These are phyloP conservation scores for Setomelanomma holmii DNA, from an alignment of 2,329 filamentous ascomycete genomes.

Conservation along the genomic window DNA sequence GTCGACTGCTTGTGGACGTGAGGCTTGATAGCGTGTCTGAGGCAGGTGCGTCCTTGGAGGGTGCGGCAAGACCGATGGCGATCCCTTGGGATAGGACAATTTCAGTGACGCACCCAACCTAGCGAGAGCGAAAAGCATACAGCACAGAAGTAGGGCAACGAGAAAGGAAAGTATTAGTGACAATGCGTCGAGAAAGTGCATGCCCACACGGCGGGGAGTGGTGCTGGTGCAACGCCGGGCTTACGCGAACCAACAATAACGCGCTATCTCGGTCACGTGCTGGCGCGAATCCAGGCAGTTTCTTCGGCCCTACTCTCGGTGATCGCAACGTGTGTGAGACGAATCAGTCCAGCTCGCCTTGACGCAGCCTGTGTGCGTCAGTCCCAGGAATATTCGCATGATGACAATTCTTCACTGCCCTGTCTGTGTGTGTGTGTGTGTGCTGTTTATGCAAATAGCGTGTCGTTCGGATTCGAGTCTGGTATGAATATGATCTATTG, in stretches of 20 bases:
- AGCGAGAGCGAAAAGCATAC: conserved; percentile 45
- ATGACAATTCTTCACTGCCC: too few species aligned
- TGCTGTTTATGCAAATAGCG: too few species aligned
- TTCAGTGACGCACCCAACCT: conserved; percentile 44
- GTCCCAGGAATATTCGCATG: too few species aligned
- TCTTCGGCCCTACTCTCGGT: neutral
- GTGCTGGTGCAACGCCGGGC: conserved; percentile 11
- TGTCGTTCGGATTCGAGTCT: too few species aligned
- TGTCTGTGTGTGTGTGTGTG: too few species aligned
- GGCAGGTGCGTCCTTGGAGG: conserved; percentile 26
- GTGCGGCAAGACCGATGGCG: conserved; percentile 25
- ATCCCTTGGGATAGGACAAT: conserved; percentile 33
- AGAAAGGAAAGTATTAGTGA: conserved; percentile 34
- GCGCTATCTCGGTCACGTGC: conserved; percentile 21
- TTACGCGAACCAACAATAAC: conserved; percentile 16
- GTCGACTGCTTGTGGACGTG: conserved; percentile 5
- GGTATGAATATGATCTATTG: too few species aligned
- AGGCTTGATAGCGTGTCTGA: conserved; percentile 22
- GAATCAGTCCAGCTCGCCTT: neutral
- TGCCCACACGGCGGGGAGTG: conserved; percentile 26
- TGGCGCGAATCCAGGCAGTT: neutral
- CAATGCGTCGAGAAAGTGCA: conserved; percentile 29
- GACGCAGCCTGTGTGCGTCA: neutral
- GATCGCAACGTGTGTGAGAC: too few species aligned
- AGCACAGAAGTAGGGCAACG: conserved; percentile 39